Conservation (phyloP, 305 asterid species). For the Rubia tinctorum region DNA sequence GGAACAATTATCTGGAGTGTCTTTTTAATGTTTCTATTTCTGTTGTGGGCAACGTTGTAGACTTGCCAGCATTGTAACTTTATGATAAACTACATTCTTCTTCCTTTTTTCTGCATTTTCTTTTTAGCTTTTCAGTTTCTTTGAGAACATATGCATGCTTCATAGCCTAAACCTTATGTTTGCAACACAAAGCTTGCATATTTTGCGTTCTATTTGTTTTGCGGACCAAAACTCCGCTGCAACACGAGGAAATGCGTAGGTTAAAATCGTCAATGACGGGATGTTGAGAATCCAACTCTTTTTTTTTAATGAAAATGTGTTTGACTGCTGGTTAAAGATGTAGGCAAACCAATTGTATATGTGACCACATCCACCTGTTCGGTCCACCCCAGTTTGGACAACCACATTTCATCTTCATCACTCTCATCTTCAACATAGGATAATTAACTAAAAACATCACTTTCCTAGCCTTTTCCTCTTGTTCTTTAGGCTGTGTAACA, state of each 20-base stretch:
- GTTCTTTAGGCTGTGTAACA: conserved; percentile 1
- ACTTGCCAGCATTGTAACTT: conserved; percentile 5
- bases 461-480: conserved; percentile 7
- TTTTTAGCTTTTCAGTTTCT: background rate
- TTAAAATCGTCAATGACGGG: background rate
- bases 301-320: background rate
- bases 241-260: background rate
- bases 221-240: conserved; percentile 1
- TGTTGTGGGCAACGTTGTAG: conserved; percentile 3
- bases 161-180: background rate
- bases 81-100: background rate
- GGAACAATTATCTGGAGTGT: conserved; percentile 10
- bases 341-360: background rate
- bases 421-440: background rate
- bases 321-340: background rate
- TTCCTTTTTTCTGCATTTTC: background rate
- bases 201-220: background rate
- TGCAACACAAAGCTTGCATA: background rate
- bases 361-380: conserved; percentile 2
- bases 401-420: conserved; percentile 6
- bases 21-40: background rate
- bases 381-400: conserved; percentile 10
- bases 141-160: background rate
- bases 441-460: background rate
- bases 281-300: too few species aligned